Percentiles rank a stretch among this genome's conserved stretches.
These are phyloP conservation scores for Serendipita sp. DNA, from an alignment of 768 basidiomycete species.

Conservation along the genomic window DNA sequence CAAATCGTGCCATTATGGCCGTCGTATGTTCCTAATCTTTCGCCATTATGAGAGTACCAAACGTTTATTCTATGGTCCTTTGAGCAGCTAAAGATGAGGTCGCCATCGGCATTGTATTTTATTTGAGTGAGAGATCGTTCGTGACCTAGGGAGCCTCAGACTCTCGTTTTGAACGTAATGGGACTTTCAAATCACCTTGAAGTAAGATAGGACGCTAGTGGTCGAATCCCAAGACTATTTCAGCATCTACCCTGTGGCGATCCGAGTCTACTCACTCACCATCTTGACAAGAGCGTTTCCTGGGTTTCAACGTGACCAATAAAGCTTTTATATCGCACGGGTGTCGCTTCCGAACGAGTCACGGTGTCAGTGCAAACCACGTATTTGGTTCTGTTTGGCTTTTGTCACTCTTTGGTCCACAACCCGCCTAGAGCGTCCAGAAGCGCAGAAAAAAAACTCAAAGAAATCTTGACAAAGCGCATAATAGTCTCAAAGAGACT, in stretches of 20 bases:
- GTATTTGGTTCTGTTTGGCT: background rate
- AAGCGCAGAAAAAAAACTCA: background rate
- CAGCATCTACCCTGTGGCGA: background rate
- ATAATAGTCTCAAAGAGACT: conserved; percentile 3
- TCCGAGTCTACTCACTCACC: background rate
- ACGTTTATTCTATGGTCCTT: conserved; percentile 94
- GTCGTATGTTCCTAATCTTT: conserved; percentile 88
- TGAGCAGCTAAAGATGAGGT: conserved; percentile 86
- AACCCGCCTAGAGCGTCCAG: background rate
- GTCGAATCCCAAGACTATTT: background rate
- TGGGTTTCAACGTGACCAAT: background rate
- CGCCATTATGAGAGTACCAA: conserved; percentile 95
- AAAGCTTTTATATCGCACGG: background rate
- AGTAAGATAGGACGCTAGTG: conserved; percentile 2
- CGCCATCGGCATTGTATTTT: conserved; percentile 93
- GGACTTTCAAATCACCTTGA: background rate
- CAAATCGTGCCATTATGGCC: conserved; percentile 94
- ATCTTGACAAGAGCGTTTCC: background rate
- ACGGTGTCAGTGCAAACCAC: background rate
- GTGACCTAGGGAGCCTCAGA: conserved; percentile 45
- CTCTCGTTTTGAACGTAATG: background rate
- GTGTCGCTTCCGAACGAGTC: background rate
- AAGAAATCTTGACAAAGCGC: background rate
- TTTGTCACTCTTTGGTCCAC: background rate
- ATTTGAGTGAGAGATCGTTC: conserved; percentile 95